Evolutionary conservation across 345 rosid species (phyloP).

Genomic region (Lenwebbia sp.): DNA sequence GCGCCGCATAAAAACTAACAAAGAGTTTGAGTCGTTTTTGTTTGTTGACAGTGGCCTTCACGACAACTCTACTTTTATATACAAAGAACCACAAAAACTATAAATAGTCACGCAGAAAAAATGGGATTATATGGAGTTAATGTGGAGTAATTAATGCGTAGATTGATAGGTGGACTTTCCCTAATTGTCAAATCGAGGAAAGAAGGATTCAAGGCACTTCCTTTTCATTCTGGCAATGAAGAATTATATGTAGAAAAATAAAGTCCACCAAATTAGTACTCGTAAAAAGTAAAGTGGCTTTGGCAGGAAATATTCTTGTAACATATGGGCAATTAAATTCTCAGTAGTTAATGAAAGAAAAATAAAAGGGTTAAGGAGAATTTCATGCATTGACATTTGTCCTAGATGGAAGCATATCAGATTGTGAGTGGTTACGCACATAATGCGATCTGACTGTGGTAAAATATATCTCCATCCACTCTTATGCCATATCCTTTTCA

Average conservation of each 20-base stretch:
- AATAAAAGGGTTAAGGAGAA: too few relatives aligned
- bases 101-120: background rate
- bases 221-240: background rate
- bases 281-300: too few relatives aligned
- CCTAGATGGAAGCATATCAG: too few relatives aligned
- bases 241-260: background rate
- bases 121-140: background rate
- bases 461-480: too few relatives aligned
- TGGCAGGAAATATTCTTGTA: too few relatives aligned
- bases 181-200: background rate
- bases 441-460: too few relatives aligned
- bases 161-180: background rate
- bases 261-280: too few relatives aligned
- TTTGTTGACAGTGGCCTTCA: background rate
- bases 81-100: background rate
- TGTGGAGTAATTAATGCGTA: background rate
- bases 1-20: background rate
- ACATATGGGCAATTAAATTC: too few relatives aligned
- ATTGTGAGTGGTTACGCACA: too few relatives aligned
- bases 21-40: background rate
- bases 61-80: background rate
- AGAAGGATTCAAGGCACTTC: background rate
- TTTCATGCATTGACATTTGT: too few relatives aligned
- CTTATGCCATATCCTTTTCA: too few relatives aligned
- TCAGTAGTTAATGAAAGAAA: too few relatives aligned